Evolutionary conservation across 352 stramenopile species (phyloP), one percentile per base, ranked within the genome.

Genomic region (Ochromonadaceae sp.): DNA sequence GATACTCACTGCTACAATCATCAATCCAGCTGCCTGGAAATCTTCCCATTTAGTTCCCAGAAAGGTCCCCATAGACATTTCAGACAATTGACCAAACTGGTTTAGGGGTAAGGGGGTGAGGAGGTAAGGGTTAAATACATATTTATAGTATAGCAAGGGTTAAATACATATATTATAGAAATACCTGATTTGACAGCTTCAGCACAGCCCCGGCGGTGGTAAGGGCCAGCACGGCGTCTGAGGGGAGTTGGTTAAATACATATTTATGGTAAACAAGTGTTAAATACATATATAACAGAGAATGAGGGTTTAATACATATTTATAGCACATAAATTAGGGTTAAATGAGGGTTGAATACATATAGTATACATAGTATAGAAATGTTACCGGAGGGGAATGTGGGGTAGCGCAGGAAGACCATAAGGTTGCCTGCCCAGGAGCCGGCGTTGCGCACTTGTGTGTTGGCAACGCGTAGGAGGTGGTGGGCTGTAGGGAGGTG

Each of bases 331-430:
- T n/a, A n/a, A n/a, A n/a, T n/a, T n/a, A n/a, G n/a, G n/a, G n/a
- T n/a, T n/a, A n/a, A n/a, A n/a, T n/a, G n/a, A n/a, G n/a, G n/a
- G n/a, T n/a, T n/a, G n/a, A n/a, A n/a, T n/a, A n/a, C n/a, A n/a
- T n/a, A n/a, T n/a, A n/a, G n/a, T n/a, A n/a, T n/a, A n/a, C n/a
- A n/a, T n/a, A n/a, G n/a, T n/a, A n/a, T n/a, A n/a, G n/a, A n/a
- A n/a, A n/a, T n/a, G n/a, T n/a, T n/a, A n/a, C n/a, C n/a, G 31
- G 75, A 82, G 1, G 77, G 72, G 58, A 85, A 85, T 10, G 59
- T 42, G 20, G 67, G 67, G 57, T 79, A 68, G 36, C 78, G 53
- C 3, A 70, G 55, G n/a, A 74, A 78, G 0, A 83, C 39, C 14
- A 36, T 50, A 5, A 78, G 28, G 66, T 78, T 78, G 7, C 72